Percentiles rank a stretch among this genome's conserved stretches.
phyloP scores from a whole-genome alignment of 2,329 filamentous ascomycete species.

The Sclerotinia spermophila region DNA sequence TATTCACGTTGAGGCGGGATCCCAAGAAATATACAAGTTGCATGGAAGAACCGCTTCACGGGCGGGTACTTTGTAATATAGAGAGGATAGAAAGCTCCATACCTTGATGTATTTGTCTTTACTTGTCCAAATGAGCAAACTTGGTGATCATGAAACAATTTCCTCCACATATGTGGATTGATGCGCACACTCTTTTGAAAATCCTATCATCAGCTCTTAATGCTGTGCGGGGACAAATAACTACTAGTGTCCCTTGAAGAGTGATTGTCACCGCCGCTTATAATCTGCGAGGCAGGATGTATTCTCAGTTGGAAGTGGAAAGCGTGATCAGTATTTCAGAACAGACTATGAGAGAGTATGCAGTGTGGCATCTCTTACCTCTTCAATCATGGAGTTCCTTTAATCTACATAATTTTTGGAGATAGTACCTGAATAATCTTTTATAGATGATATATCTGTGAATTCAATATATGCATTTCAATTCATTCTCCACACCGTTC shows the following conservation, averaged over 20 bases:
- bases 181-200: background rate
- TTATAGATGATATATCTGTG: background rate
- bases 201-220: background rate
- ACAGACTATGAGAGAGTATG: too few species aligned
- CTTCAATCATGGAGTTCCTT: background rate
- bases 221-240: background rate
- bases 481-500: background rate
- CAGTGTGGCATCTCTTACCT: background rate
- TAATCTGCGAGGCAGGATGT: background rate
- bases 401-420: background rate
- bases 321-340: background rate
- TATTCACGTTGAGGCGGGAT: background rate
- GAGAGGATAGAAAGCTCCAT: background rate
- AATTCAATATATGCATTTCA: too few species aligned
- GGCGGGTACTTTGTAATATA: background rate
- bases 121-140: background rate
- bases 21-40: accelerated
- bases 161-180: background rate
- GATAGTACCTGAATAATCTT: background rate
- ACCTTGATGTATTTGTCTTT: background rate
- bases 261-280: background rate
- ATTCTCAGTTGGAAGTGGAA: background rate
- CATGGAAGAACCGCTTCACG: background rate
- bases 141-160: background rate
- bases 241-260: background rate